Conservation (phyloP, 257 asterid species). For the Paulownia fortunei region DNA sequence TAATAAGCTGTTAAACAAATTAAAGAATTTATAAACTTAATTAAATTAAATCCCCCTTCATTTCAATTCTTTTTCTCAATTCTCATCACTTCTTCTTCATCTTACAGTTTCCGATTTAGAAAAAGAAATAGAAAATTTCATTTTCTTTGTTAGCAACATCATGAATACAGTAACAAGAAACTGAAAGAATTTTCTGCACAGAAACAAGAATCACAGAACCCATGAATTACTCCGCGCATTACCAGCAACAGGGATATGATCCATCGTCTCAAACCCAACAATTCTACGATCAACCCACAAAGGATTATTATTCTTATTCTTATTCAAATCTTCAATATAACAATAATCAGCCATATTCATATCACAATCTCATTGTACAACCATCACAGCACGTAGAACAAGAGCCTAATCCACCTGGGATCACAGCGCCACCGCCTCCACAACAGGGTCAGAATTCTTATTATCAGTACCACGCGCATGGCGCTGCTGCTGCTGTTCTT, state of each 20-base stretch:
- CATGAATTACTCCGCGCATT: conserved; percentile 39
- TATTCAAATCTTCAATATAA: conserved; percentile 43
- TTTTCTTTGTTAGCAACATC: neutral
- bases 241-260: conserved; percentile 39
- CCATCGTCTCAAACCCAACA: conserved; percentile 39
- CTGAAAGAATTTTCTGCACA: neutral
- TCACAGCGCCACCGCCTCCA: conserved; percentile 38
- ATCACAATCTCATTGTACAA: conserved; percentile 36
- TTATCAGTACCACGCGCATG: conserved; percentile 34
- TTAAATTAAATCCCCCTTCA: no score
- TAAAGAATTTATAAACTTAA: no score
- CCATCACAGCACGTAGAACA: conserved; percentile 44
- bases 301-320: conserved; percentile 35
- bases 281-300: conserved; percentile 35
- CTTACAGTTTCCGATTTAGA: neutral
- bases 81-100: neutral
- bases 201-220: conserved; percentile 5
- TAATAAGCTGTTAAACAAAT: no score
- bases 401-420: conserved; percentile 65
- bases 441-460: conserved; percentile 23
- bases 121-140: neutral
- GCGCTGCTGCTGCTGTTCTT: conserved; percentile 15
- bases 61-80: no score
- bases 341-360: conserved; percentile 35
- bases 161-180: neutral